Percentiles rank a stretch among this genome's conserved stretches.
phyloP scores from a whole-genome alignment of 768 basidiomycete genomes.

The Amanita subjunquillea region DNA sequence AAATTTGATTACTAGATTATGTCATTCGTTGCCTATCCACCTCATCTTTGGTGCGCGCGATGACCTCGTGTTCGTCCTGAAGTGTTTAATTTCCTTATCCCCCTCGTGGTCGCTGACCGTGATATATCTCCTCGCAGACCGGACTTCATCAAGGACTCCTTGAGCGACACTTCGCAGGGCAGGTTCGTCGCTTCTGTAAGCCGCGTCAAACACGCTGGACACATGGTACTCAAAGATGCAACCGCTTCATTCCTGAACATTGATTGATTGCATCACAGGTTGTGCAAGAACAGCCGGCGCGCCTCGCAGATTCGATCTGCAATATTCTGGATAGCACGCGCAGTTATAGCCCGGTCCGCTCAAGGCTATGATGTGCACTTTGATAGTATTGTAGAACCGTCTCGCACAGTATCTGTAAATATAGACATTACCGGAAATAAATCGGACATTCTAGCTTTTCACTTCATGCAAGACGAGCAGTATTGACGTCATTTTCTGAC shows the following conservation, averaged over 20 bases:
- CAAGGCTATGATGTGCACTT: conserved; percentile 12
- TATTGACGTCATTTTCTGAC: too few species aligned
- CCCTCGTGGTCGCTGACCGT: neutral
- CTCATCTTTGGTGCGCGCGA: conserved; percentile 36
- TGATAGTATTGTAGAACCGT: neutral
- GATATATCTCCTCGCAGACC: conserved; percentile 18
- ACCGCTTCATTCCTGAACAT: neutral
- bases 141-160: conserved; percentile 31
- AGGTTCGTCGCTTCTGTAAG: conserved; percentile 30
- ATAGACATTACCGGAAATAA: neutral
- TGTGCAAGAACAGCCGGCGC: conserved; percentile 34
- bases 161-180: conserved; percentile 30
- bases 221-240: conserved; percentile 24
- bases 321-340: conserved; percentile 19
- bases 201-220: conserved; percentile 32
- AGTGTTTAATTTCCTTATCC: neutral
- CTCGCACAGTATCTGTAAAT: neutral
- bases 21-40: conserved; percentile 28
- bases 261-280: conserved; percentile 17
- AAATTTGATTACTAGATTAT: conserved; percentile 21
- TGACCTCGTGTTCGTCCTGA: conserved; percentile 30
- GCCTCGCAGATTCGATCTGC: conserved; percentile 23
- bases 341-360: conserved; percentile 1
- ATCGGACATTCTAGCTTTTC: neutral
- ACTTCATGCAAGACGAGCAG: too few species aligned